A percentile compares a stretch with the other conserved stretches of the same genome.
Conservation (phyloP, 345 rosid species). For the Melastoma malabathricum region DNA sequence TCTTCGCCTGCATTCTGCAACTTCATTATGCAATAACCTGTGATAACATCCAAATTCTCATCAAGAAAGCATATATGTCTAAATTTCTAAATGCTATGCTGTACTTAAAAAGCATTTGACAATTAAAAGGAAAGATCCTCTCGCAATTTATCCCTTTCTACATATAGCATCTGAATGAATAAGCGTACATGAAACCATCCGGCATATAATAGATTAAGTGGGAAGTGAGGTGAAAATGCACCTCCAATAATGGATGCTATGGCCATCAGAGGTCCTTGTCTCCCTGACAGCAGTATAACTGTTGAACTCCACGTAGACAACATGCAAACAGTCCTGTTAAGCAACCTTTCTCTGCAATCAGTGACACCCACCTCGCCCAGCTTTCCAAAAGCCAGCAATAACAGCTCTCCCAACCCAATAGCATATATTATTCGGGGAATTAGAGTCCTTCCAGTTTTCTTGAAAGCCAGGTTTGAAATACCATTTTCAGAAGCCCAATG, state of each 20-base stretch:
- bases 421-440: constrained; percentile 52
- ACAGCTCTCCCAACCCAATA: constrained; percentile 43
- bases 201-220: no score
- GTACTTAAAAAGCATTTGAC: no score
- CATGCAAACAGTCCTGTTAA: constrained; percentile 31
- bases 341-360: constrained; percentile 14
- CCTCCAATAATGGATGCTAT: constrained; percentile 62
- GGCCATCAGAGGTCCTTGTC: constrained; percentile 71
- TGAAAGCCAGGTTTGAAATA: constrained; percentile 15
- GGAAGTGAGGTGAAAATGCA: constrained; percentile 9
- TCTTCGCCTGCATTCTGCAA: constrained; percentile 37
- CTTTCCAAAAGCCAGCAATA: constrained; percentile 25
- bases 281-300: constrained; percentile 57
- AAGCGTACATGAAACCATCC: no score
- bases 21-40: constrained; percentile 77
- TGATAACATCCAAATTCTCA: constrained; percentile 4
- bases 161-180: no score
- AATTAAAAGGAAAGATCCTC: no score
- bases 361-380: constrained; percentile 13
- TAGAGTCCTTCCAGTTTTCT: constrained; percentile 25
- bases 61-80: background rate
- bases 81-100: no score
- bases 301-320: constrained; percentile 72
- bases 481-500: constrained; percentile 60
- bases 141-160: no score